Evolutionary conservation across 202 grass and related monocot species (phyloP), one percentile per base, ranked within the genome.

Genomic region (Bolboschoenoplectus hybrid): DNA sequence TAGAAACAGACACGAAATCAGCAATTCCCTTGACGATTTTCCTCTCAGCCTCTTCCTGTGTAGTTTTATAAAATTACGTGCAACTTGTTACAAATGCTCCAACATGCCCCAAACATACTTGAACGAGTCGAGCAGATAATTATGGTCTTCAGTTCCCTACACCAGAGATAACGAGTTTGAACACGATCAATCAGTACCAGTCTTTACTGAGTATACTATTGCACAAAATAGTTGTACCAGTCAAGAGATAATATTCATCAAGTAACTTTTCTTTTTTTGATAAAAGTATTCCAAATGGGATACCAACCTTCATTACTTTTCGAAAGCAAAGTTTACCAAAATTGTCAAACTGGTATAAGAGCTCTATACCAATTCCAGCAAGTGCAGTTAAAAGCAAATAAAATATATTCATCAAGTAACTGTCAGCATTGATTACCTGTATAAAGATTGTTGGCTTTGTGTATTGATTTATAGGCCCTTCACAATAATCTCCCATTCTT

Each of bases 391-490:
- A 26, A 26, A 26, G 26, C 26, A 26, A 26, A 26, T 26, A 26
- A 26, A 26, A 26, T 26, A 17, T 8, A 70, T 44, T 7, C 14
- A 6, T 44, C 40, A 67, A 70, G 16, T 70, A n/a, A 70, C 17
- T 70, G 26, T 26, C 8, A 70, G 11, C 40, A 45, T 17, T 13
- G 40, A 6, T 44, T 70, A 70, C 66, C 66, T 69, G 66, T 69
- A 69, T 69, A 69, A 69, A 44, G 66, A 69, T 45, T 43, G 39
- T 44, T 0, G 66, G 66, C 66, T 69, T 69, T 43, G 44, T 39
- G 44, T 69, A 69, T 69, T 69, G 66, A 69, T 69, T 39, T 69
- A 69, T 69, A 43, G 66, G 66, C 66, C 66, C 66, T 43, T 43
- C 39, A 41, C 66, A 69, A 61, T 17, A 58, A n/a, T 45, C 67